Evolutionary conservation across 2,329 filamentous ascomycete genomes (phyloP), one percentile per base, ranked within the genome.

Genomic region (Chaetomiaceae sp.): DNA sequence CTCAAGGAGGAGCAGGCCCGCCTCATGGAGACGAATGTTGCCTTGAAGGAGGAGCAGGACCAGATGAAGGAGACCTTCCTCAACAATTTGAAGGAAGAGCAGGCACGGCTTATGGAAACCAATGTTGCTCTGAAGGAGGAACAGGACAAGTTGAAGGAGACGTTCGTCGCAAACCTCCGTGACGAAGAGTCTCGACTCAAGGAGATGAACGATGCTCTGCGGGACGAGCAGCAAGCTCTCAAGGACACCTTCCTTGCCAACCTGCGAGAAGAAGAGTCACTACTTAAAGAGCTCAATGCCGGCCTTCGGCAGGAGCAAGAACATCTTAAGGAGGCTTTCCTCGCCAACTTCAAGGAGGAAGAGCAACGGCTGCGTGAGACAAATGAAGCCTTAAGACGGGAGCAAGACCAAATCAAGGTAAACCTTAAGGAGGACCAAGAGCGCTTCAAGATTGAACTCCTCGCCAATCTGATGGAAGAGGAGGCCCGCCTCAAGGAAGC

Each of bases 311-410:
- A 58, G 23, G 57, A 59, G 14, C 55, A 59, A 16, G 41, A 53
- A 23, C 48, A 34, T 10, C 45, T 61, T n/a, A 50, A 41, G 29
- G 50, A 58, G 14, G 38, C 33, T 7, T 58, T 59, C 44, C 36
- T 54, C n/a, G 48, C 54, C 33, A 52, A 43, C 16, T 41, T 60
- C 27, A 56, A 58, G 37, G 55, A 55, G 30, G 59, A 61, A 21
- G 59, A 67, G 20, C 74, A 77, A 56, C 75, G 51, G 4, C 47
- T 55, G 20, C 49, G 44, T 30, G 50, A 52, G 6, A 41, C 50
- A 25, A 61, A 59, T 16, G 57, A 56, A 1, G 29, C 34, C 0
- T 18, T 59, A 23, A 34, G 54, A 13, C 25, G 51, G 10, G 58
- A 61, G 44, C 54, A 59, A 4, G 58, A 59, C 1, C 32, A 50